phyloP scores from a whole-genome alignment of 306 rosid species.

The Fragaria nilgerrensis region DNA sequence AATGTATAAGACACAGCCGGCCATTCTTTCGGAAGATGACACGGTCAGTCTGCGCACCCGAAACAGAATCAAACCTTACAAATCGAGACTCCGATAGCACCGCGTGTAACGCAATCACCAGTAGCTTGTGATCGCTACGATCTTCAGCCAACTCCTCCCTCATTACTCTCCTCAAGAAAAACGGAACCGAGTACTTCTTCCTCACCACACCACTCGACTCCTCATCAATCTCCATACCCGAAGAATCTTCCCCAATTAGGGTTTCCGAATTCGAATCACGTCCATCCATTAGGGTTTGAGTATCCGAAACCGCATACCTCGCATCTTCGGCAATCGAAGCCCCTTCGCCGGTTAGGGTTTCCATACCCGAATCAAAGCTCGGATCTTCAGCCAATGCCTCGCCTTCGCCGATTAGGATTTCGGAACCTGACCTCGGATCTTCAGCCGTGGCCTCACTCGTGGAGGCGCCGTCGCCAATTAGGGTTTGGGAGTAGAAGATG shows the following conservation, averaged over 20 bases:
- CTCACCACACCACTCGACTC: slow-evolving; percentile 31
- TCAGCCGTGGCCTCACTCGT: neutral
- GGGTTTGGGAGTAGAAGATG: slow-evolving; percentile 43
- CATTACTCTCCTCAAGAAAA: slow-evolving; percentile 49
- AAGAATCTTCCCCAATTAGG: neutral
- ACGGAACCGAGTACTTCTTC: slow-evolving; percentile 37
- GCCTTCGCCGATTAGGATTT: neutral
- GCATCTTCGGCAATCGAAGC: neutral
- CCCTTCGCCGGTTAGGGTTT: neutral
- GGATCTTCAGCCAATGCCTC: neutral
- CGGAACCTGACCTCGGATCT: too few relatives aligned
- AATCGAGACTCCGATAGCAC: slow-evolving; percentile 77
- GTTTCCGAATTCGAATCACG: neutral
- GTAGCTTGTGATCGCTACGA: slow-evolving; percentile 35
- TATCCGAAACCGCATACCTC: slow-evolving; percentile 13
- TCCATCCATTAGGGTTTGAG: neutral
- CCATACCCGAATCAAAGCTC: neutral
- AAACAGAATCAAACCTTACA: slow-evolving; percentile 38
- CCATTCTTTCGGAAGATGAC: slow-evolving; percentile 37
- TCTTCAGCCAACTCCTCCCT: slow-evolving; percentile 41
- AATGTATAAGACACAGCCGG: slow-evolving; percentile 39
- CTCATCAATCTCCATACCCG: slow-evolving; percentile 31
- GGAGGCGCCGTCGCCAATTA: neutral
- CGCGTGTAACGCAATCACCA: slow-evolving; percentile 58
- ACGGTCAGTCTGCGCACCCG: slow-evolving; percentile 29